Base-by-base conservation (phyloP, 2,329 filamentous ascomycete genomes). In the Fusarium sp. region DNA sequence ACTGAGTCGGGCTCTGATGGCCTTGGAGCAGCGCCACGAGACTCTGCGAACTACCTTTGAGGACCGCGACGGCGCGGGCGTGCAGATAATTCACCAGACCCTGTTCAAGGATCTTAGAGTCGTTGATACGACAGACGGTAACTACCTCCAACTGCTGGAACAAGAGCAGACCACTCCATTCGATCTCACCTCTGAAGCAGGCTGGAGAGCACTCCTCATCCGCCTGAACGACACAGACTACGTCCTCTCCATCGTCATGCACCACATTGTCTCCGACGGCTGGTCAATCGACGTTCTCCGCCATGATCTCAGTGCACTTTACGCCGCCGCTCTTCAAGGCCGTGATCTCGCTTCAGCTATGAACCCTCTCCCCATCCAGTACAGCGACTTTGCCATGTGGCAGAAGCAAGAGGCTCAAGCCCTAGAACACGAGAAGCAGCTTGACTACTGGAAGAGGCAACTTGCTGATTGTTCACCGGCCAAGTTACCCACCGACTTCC, bases 41-140 rank as follows among this genome's bases (percentile, higher is more conserved):
- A 65, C 65, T 0, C 1, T 68, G 7, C 35, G 65, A 0, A 69
- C 66, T 18, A 62, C 55, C 0, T 69, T 69, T 5, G 49, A 52
- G n/a, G 28, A 61, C 3, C 44, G 38, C 1, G 62, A 66, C 3
- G 66, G 66, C 9, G 18, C 15, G 0, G 55, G 56, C 7, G 48
- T 69, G 0, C 62, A 69, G 3, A 12, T 52, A 7, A 28, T 62
- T 18, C 66, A 66, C 11, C 6, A 60, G 2, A 38, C 13, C 2
- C 54, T 55, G 7, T 12, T 7, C 5, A 1, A 76, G 77, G 11
- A 74, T 7, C 7, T 72, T 7, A 38, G 36, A 17, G 33, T 72
- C 1, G 35, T 97, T 6, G 94, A 97, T 80, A 89, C 94, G 18
- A 89, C 89, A 22, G 51, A 10, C 0, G 6, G 17, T 1, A 33